Percentiles rank a stretch among this genome's conserved stretches.
Evolutionary conservation across 148 eudicot species (phyloP).

Genomic region (Chenopodium quinoa): DNA sequence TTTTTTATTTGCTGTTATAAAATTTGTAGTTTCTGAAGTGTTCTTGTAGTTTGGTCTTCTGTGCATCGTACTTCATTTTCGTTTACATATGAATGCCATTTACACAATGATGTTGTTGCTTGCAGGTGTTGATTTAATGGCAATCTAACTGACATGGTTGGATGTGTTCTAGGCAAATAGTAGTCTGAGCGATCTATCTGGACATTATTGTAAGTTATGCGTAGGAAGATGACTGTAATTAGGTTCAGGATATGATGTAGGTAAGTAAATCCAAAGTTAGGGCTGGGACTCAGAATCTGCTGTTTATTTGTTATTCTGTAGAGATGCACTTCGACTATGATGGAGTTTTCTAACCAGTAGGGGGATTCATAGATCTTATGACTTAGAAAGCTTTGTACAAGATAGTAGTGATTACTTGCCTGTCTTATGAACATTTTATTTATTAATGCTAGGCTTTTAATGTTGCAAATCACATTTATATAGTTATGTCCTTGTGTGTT

Average conservation of each 20-base stretch:
- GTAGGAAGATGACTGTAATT: slow-evolving; percentile 28
- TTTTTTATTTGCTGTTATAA: background rate
- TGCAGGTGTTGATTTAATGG: slow-evolving; percentile 25
- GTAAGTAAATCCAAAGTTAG: slow-evolving; percentile 18
- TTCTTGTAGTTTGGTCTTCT: background rate
- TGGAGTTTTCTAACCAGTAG: slow-evolving; percentile 9
- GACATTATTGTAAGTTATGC: slow-evolving; percentile 27
- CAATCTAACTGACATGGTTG: slow-evolving; percentile 21
- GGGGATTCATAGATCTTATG: slow-evolving; percentile 5
- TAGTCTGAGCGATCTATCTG: slow-evolving; percentile 15
- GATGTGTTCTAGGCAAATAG: slow-evolving; percentile 23
- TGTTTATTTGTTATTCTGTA: slow-evolving; percentile 16
- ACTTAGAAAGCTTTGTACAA: slow-evolving; percentile 14
- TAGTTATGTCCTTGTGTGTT: no score
- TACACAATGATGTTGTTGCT: background rate
- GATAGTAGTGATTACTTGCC: slow-evolving; percentile 7
- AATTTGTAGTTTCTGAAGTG: background rate
- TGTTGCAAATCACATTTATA: background rate
- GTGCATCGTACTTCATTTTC: background rate
- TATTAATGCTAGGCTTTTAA: slow-evolving; percentile 15
- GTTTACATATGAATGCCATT: background rate
- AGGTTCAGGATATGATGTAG: slow-evolving; percentile 23
- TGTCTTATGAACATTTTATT: slow-evolving; percentile 6
- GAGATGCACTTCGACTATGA: slow-evolving; percentile 5
- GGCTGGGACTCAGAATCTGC: background rate